These are phyloP conservation scores for Cicer pinnatifidum DNA, from an alignment of 306 rosid species.

Conservation along the genomic window DNA sequence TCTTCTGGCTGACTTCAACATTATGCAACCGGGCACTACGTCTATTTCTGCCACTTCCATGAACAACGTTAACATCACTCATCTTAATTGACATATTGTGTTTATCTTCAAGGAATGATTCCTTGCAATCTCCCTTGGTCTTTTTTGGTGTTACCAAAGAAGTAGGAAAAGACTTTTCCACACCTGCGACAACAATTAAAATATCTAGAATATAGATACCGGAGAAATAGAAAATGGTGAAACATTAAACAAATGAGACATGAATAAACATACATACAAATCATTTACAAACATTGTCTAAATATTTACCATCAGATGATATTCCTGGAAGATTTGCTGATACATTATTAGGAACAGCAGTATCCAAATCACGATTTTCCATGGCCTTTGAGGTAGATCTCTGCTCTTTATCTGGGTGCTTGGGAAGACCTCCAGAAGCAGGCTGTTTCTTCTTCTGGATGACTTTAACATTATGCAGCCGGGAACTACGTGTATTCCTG, in stretches of 20 bases:
- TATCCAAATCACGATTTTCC: not conserved
- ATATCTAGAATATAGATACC: not conserved
- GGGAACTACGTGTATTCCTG: conserved; percentile 12
- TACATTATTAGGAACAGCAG: not conserved
- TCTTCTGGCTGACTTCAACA: not conserved
- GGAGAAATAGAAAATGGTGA: not conserved
- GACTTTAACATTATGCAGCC: conserved; percentile 23
- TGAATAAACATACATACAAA: not conserved
- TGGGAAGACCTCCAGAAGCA: not conserved
- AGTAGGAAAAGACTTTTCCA: conserved; percentile 17
- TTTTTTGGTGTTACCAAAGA: conserved; percentile 18
- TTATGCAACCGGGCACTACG: conserved; percentile 35
- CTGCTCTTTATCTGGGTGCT: not conserved
- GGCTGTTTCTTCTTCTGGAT: not conserved
- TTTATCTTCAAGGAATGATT: conserved; percentile 10
- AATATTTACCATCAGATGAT: not conserved
- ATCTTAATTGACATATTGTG: conserved; percentile 8
- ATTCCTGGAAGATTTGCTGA: conserved; percentile 4
- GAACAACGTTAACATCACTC: conserved; percentile 23
- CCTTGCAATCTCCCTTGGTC: not conserved
- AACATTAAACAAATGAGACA: not conserved
- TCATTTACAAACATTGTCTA: not conserved
- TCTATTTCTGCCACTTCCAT: conserved; percentile 8
- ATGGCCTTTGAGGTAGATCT: not conserved
- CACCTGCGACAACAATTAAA: conserved; percentile 32